phyloP scores from a whole-genome alignment of 1,139 yeast genomes.

The Candida neerlandica region DNA sequence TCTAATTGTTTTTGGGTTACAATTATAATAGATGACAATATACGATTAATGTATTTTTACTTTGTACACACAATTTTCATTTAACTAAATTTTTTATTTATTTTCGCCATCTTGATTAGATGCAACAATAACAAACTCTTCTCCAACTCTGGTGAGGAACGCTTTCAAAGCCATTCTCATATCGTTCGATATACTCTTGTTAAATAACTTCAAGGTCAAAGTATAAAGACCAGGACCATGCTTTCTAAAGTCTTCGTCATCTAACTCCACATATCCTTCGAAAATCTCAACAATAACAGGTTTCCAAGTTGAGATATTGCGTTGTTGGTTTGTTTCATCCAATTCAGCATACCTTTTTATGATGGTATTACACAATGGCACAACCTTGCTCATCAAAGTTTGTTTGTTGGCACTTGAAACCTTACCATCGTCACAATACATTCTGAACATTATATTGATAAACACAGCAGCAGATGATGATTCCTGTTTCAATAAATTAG shows the following conservation, averaged over 20 bases:
- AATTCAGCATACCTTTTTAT: conserved; percentile 69
- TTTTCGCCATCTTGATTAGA: neutral
- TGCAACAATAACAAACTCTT: conserved; percentile 40
- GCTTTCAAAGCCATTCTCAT: conserved; percentile 67
- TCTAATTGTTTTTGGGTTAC: neutral
- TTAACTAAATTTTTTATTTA: neutral
- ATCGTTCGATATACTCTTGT: conserved; percentile 70
- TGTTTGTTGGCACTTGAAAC: conserved; percentile 36
- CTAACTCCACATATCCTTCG: conserved; percentile 79
- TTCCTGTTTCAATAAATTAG: conserved; percentile 90
- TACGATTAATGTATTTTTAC: neutral
- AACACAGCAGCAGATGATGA: conserved; percentile 87
- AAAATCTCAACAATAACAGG: conserved; percentile 89
- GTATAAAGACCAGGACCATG: conserved; percentile 70
- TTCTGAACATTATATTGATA: conserved; percentile 75
- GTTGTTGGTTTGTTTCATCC: conserved; percentile 75
- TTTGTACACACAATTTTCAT: neutral
- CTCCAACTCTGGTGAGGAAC: conserved; percentile 74
- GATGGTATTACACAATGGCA: conserved; percentile 73
- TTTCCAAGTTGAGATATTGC: conserved; percentile 83
- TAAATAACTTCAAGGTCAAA: conserved; percentile 64
- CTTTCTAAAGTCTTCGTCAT: conserved; percentile 68
- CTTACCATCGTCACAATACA: conserved; percentile 72
- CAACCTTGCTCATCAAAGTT: conserved; percentile 53
- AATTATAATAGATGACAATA: neutral